Evolutionary conservation across 345 rosid species (phyloP).

Genomic region (Isatis tinctoria): DNA sequence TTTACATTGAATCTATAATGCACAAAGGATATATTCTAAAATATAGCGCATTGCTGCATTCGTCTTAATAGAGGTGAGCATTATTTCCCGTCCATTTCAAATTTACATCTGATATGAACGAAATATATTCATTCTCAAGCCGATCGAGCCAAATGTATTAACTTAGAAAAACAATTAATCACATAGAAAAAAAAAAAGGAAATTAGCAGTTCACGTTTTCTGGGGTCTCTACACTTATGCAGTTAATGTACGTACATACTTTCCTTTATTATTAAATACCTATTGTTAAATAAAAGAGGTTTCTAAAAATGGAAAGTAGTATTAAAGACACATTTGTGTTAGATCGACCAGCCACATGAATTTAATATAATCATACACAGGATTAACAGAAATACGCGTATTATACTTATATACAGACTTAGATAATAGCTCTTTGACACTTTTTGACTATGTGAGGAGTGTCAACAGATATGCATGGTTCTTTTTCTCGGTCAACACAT

Average conservation of each 20-base stretch:
- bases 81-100: no score
- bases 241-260: background rate
- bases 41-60: no score
- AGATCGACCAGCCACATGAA: background rate
- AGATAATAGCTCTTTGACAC: conserved; percentile 1
- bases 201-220: background rate
- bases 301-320: background rate
- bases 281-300: background rate
- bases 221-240: background rate
- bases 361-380: background rate
- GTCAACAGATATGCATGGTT: background rate
- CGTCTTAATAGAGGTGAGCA: no score
- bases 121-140: background rate
- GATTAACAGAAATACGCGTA: conserved; percentile 1
- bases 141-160: background rate
- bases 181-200: no score
- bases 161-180: background rate
- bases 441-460: conserved; percentile 6
- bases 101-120: no score
- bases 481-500: background rate
- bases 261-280: background rate
- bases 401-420: background rate
- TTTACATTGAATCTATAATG: no score
- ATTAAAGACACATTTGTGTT: background rate
- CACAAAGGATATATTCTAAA: no score